Evolutionary conservation across 2,329 filamentous ascomycete genomes (phyloP), one percentile per base, ranked within the genome.

Genomic region (Parastagonospora avenae): DNA sequence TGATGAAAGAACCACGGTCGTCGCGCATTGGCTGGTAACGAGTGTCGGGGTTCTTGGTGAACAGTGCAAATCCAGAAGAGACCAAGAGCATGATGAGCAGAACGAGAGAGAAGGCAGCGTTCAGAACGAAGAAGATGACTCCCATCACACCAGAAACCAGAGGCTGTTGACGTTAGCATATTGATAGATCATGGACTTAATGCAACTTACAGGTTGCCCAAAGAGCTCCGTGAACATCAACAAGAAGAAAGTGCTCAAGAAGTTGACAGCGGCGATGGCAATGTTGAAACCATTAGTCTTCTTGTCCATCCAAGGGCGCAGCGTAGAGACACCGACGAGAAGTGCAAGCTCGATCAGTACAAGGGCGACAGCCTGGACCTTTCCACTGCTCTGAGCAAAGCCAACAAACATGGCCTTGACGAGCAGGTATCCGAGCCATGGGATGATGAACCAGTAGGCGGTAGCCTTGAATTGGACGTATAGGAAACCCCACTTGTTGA

Each of bases 281-380:
- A 97, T 96, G 78, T 97, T 97, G 82, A 96, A 96, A 41, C 88
- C 87, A 75, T 97, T 97, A 55, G 91, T 96, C 79, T 92, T 93
- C 85, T 96, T 96, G 81, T 97, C 93, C 93, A 97, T 97, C 89
- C 91, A 97, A 14, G 93, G 93, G 53, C 91, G 87, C 61, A 97
- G 78, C 46, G 96, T 87, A 53, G 86, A 89, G 48, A 91, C 86
- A 16, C 78, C 85, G 63, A 96, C 88, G 49, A 97, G 81, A 63
- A 89, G 87, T 45, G 76, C 84, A 2, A 88, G 88, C 75, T 97
- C 93, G 49, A 97, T 85, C 52, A 97, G 80, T 35, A 97, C 80
- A 50, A 97, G 82, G 12, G 87, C 90, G 50, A 97, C 81, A 8
- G 91, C 91, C 75, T 96, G 92, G 15, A 87, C 86, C 4, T 85